These are phyloP conservation scores for Sporisorium sorghi DNA, from an alignment of 1,284 basidiomycete species.

Conservation along the genomic window DNA sequence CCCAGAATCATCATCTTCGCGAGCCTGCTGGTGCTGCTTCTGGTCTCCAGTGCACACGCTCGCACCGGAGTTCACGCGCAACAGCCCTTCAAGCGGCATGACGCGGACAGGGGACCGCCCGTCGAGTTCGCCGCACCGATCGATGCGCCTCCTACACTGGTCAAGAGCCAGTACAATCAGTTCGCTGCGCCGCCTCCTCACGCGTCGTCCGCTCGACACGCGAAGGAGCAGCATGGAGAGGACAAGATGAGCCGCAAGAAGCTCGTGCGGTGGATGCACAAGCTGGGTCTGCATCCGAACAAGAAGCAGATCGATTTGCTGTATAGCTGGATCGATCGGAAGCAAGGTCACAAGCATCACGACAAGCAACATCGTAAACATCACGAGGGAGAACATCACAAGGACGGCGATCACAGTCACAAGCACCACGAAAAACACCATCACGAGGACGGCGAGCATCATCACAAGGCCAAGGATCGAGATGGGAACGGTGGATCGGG, in stretches of 20 bases:
- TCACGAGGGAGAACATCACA: neutral
- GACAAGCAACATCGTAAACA: neutral
- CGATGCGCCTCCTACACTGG: neutral
- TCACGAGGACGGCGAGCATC: no score
- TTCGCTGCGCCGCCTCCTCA: slow-evolving; percentile 11
- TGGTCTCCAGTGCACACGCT: neutral
- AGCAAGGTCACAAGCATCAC: slow-evolving; percentile 5
- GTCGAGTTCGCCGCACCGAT: slow-evolving; percentile 4
- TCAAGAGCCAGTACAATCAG: slow-evolving; percentile 26
- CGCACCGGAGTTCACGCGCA: neutral
- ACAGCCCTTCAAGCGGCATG: slow-evolving; percentile 4
- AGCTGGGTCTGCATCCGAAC: slow-evolving; percentile 12
- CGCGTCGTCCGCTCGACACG: neutral
- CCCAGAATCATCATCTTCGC: neutral
- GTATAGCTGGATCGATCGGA: neutral
- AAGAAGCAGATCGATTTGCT: slow-evolving; percentile 9
- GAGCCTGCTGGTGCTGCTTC: neutral
- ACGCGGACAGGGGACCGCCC: neutral
- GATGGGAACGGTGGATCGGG: neutral
- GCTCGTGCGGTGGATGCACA: slow-evolving; percentile 18
- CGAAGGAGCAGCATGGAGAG: slow-evolving; percentile 1
- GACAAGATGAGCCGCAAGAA: slow-evolving; percentile 4
- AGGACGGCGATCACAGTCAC: neutral
- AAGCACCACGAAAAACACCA: neutral
- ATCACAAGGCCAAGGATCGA: neutral